Conservation (phyloP, 768 basidiomycete species). For the Galerina marginata region DNA sequence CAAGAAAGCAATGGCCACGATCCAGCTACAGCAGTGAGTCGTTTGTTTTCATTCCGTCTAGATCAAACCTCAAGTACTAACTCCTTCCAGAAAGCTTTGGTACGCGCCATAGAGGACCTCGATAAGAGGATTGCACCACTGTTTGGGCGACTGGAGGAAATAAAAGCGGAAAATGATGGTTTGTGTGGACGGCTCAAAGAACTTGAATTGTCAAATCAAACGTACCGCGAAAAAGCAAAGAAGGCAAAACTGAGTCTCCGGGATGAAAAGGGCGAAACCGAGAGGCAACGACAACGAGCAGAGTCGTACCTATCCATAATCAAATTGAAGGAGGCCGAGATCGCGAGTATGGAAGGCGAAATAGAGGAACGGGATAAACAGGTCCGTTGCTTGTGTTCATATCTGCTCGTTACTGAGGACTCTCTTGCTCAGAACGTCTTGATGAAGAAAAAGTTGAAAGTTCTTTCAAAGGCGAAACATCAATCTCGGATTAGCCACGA, state of each 20-base stretch:
- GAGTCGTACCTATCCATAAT: constrained; percentile 3
- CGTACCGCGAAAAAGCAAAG: neutral
- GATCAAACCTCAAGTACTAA: neutral
- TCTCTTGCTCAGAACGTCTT: neutral
- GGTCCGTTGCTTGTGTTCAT: neutral
- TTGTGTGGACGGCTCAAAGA: neutral
- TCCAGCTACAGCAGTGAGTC: neutral
- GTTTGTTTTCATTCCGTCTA: neutral
- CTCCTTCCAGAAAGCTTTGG: neutral
- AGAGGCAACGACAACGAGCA: constrained; percentile 4
- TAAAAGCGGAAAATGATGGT: neutral
- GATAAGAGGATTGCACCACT: constrained; percentile 6
- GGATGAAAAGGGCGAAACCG: neutral
- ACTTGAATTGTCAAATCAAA: neutral
- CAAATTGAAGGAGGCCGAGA: neutral
- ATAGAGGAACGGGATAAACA: neutral
- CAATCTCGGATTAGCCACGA: neutral
- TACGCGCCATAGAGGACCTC: constrained; percentile 3
- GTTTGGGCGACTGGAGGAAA: constrained; percentile 5
- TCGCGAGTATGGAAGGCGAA: neutral
- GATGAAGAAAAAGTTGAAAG: neutral
- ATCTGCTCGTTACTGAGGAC: neutral
- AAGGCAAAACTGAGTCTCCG: neutral
- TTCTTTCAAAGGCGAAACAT: neutral
- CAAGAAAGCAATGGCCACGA: neutral